Percentiles rank a stretch among this genome's conserved stretches.
Conservation (phyloP, 2,329 filamentous ascomycete species). For the Colletotrichum viniferum region DNA sequence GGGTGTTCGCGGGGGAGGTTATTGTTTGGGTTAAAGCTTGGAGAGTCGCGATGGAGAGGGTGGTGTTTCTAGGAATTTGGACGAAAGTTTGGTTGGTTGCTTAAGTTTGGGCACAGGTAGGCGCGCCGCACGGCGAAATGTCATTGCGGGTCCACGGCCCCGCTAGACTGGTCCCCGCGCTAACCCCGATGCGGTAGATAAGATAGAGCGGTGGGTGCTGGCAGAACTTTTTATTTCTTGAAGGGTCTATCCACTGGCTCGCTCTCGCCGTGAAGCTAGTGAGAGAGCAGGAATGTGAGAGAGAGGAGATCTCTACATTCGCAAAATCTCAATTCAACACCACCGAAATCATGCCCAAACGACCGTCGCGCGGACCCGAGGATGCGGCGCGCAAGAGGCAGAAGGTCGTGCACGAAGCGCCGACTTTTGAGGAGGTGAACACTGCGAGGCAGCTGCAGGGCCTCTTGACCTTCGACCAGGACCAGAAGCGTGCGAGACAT, state of each 20-base stretch:
- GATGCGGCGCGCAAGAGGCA: conserved; percentile 55
- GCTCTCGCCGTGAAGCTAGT: neutral
- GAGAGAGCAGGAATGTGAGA: neutral
- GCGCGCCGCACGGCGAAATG: conserved; percentile 4
- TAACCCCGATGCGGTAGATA: neutral
- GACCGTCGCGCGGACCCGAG: conserved; percentile 43
- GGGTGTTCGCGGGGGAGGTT: neutral
- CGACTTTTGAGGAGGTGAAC: conserved; percentile 65
- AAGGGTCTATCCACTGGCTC: conserved; percentile 3
- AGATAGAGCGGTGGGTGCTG: conserved; percentile 8
- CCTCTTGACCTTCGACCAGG: conserved; percentile 74
- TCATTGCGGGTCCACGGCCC: conserved; percentile 13
- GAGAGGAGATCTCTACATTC: neutral
- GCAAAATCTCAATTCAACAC: neutral
- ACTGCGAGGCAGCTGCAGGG: conserved; percentile 71
- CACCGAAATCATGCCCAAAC: conserved; percentile 46
- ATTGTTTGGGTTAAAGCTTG: neutral
- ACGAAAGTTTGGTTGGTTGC: neutral
- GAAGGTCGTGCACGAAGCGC: conserved; percentile 60
- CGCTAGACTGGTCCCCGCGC: conserved; percentile 11
- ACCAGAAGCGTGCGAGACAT: conserved; percentile 69
- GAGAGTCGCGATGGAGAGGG: neutral
- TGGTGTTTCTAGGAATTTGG: neutral
- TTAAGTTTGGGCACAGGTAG: neutral
- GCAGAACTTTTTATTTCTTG: conserved; percentile 25